Base-by-base conservation (phyloP, 352 stramenopile genomes). In the Thraustotheca clavata region DNA sequence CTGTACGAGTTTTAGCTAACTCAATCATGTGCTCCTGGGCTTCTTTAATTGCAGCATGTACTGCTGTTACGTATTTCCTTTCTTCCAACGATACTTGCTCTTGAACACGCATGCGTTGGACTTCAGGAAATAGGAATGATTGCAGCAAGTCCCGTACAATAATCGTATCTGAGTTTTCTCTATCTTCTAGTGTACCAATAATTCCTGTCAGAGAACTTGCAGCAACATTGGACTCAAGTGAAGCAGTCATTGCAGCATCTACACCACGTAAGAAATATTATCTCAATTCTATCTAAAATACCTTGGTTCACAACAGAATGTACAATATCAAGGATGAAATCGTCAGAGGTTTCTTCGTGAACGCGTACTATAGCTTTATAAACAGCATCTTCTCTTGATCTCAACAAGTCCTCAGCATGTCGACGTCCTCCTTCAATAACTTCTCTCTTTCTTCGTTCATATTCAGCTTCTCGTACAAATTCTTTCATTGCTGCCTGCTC, bases 401-500 rank as follows among this genome's bases (percentile, higher is more conserved):
- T 78, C 40, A 90, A 59, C 16, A 91, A 49, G 35, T 95, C 87
- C 63, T 97, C 89, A 20, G 85, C 83, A 67, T 97, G 89, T 8
- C 89, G 81, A 9, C 79, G 77, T 0, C 88, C 88, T 12, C 83
- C 89, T 73, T 97, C 89, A 59, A 91, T 77, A 26, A 91, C 77
- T 63, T 97, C 89, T 14, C 84, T 76, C 16, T 75, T 70, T 6
- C 82, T 76, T 4, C 89, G 81, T 55, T 88, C 73, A 41, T 89
- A 78, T 4, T 75, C 69, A 4, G 88, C 87, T 7, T 73, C 73
- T 9, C 72, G 71, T n/a, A 94, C 87, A 54, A 96, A 83, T 35
- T 73, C 75, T 27, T 76, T 70, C 62, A 96, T 73, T 59, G 78
- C 81, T n/a, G 77, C 76, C n/a, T 95, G 73, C 57, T 96, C 75